phyloP scores from a whole-genome alignment of 176 grass and related monocot genomes.

The Lolium multiflorum region DNA sequence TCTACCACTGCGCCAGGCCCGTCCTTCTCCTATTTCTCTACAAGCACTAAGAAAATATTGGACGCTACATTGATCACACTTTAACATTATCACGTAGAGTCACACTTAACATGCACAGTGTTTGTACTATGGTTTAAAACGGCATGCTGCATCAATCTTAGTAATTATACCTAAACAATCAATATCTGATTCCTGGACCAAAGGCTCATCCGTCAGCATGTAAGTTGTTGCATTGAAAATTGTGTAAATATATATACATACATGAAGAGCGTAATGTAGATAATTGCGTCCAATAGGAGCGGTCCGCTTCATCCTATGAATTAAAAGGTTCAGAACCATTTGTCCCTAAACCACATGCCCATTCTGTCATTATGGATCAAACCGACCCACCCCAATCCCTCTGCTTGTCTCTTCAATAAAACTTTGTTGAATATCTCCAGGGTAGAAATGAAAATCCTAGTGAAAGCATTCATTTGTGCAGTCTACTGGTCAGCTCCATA shows the following conservation, averaged over 20 bases:
- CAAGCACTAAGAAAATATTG: background rate
- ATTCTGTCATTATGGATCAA: background rate
- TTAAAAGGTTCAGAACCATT: background rate
- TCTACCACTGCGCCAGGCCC: no score
- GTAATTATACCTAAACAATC: background rate
- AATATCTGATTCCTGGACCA: background rate
- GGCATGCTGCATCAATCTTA: background rate
- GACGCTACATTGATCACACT: background rate
- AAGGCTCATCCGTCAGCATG: background rate
- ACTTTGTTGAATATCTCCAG: conserved; percentile 20
- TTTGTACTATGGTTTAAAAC: background rate
- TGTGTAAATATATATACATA: background rate
- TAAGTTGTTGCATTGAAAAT: background rate
- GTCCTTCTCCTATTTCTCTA: background rate
- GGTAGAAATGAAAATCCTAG: conserved; percentile 4
- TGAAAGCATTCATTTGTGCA: background rate
- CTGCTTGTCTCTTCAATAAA: conserved; percentile 20
- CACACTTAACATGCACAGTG: background rate
- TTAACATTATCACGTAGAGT: background rate
- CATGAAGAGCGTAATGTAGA: background rate
- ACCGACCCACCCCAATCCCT: background rate
- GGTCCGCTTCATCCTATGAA: background rate
- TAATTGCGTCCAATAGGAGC: background rate
- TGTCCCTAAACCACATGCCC: background rate
- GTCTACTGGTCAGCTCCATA: conserved; percentile 10